A percentile compares a stretch with the other conserved stretches of the same genome.
phyloP scores from a whole-genome alignment of 768 basidiomycete species.

The Boletus tomentosulus region DNA sequence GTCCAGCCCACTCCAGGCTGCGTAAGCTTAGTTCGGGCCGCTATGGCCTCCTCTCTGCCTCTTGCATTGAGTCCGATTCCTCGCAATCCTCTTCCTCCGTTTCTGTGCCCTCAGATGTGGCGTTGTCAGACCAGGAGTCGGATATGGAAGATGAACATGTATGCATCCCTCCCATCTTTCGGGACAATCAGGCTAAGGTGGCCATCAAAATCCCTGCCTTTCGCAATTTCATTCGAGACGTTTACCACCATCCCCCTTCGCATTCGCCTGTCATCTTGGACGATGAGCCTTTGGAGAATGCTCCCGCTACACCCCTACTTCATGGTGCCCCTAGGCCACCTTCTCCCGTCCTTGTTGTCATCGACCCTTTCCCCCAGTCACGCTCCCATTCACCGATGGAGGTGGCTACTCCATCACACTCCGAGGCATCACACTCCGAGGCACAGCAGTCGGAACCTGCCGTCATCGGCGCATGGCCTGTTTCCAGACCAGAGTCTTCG shows the following conservation, averaged over 20 bases:
- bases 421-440: slow-evolving; percentile 10
- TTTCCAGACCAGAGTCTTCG: slow-evolving; percentile 32
- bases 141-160: slow-evolving; percentile 49
- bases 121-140: slow-evolving; percentile 41
- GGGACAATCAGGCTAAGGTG: slow-evolving; percentile 12
- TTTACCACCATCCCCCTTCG: slow-evolving; percentile 14
- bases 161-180: slow-evolving; percentile 13
- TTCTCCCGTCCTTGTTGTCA: slow-evolving; percentile 17
- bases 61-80: slow-evolving; percentile 25
- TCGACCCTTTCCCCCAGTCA: slow-evolving; percentile 23
- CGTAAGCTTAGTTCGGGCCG: slow-evolving; percentile 49
- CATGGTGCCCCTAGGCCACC: slow-evolving; percentile 1
- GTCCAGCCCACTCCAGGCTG: slow-evolving; percentile 23
- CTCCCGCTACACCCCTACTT: slow-evolving; percentile 6
- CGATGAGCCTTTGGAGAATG: slow-evolving; percentile 8
- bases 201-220: slow-evolving; percentile 31
- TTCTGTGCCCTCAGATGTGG: slow-evolving; percentile 35
- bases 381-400: slow-evolving; percentile 49
- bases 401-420: slow-evolving; percentile 37
- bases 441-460: slow-evolving; percentile 32
- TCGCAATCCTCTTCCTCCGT: slow-evolving; percentile 37
- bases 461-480: slow-evolving; percentile 43
- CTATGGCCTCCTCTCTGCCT: slow-evolving; percentile 50
- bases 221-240: slow-evolving; percentile 29
- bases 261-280: slow-evolving; percentile 12